phyloP scores from a whole-genome alignment of 495 filamentous ascomycete genomes.

The Talaromyces trachyspermus region DNA sequence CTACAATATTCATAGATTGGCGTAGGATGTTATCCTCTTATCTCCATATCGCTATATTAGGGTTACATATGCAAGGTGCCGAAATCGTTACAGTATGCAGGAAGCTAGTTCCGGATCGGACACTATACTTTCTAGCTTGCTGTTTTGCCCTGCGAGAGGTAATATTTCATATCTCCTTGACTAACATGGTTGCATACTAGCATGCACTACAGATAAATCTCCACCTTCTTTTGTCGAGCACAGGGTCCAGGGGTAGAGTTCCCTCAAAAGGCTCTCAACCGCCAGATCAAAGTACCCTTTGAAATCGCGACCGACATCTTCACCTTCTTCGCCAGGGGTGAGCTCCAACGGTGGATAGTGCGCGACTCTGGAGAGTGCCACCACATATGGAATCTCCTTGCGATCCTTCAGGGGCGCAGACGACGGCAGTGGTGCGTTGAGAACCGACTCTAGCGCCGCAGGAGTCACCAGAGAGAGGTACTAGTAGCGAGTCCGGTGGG shows the following conservation, averaged over 20 bases:
- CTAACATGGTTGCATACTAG: too few species aligned
- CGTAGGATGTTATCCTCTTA: too few species aligned
- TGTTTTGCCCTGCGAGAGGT: too few species aligned
- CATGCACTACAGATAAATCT: too few species aligned
- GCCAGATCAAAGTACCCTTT: not conserved
- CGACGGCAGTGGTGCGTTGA: slow-evolving; percentile 6
- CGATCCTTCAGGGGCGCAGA: not conserved
- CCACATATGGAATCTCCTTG: not conserved
- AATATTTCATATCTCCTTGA: too few species aligned
- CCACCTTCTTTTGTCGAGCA: too few species aligned
- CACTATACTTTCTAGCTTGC: too few species aligned
- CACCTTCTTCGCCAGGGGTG: not conserved
- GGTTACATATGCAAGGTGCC: too few species aligned
- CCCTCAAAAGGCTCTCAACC: not conserved
- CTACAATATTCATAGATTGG: too few species aligned
- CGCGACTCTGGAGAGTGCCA: not conserved
- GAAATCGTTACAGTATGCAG: too few species aligned
- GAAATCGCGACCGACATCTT: slow-evolving; percentile 1
- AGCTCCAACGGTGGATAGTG: not conserved
- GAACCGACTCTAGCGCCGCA: slow-evolving; percentile 19
- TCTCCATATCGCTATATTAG: too few species aligned
- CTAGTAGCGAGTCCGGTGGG: not conserved
- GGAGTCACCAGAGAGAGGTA: slow-evolving; percentile 14
- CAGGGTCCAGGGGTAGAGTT: not conserved
- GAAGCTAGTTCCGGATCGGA: too few species aligned